Evolutionary conservation across 148 eudicot species (phyloP).

Genomic region (Diospyros kaki): DNA sequence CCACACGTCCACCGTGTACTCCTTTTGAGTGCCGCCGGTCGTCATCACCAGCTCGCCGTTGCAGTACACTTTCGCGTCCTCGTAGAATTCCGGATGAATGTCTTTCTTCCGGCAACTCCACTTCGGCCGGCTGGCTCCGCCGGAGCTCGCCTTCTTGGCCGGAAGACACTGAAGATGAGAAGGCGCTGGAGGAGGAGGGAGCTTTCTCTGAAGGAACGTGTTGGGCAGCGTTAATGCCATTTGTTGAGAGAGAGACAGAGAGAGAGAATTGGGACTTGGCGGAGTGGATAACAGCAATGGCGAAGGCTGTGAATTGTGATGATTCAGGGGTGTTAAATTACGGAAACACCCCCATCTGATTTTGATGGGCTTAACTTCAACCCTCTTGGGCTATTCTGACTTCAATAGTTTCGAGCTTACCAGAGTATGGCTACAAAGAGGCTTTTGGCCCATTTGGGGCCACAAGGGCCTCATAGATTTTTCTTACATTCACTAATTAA

Average conservation of each 20-base stretch:
- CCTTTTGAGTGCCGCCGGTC: conserved; percentile 77
- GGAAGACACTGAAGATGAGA: conserved; percentile 2
- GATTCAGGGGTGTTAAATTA: no score
- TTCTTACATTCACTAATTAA: no score
- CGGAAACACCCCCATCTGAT: no score
- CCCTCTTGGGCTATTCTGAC: no score
- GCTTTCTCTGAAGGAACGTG: conserved; percentile 30
- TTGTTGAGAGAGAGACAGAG: not conserved
- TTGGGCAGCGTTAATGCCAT: conserved; percentile 41
- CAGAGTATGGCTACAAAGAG: no score
- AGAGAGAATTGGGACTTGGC: no score
- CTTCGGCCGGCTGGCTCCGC: conserved; percentile 19
- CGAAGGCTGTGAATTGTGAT: no score
- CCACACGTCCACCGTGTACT: conserved; percentile 84
- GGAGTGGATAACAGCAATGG: no score
- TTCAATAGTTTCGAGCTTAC: no score
- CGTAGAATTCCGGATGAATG: conserved; percentile 70
- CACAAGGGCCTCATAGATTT: no score
- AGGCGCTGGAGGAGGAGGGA: conserved; percentile 15
- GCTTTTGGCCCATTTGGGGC: no score
- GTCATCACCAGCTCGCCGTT: conserved; percentile 80
- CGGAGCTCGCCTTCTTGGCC: conserved; percentile 16
- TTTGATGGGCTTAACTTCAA: no score
- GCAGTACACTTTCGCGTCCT: conserved; percentile 73
- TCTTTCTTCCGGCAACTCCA: conserved; percentile 65